phyloP scores from a whole-genome alignment of 2,329 filamentous ascomycete genomes.

The Penicillium crustosum region DNA sequence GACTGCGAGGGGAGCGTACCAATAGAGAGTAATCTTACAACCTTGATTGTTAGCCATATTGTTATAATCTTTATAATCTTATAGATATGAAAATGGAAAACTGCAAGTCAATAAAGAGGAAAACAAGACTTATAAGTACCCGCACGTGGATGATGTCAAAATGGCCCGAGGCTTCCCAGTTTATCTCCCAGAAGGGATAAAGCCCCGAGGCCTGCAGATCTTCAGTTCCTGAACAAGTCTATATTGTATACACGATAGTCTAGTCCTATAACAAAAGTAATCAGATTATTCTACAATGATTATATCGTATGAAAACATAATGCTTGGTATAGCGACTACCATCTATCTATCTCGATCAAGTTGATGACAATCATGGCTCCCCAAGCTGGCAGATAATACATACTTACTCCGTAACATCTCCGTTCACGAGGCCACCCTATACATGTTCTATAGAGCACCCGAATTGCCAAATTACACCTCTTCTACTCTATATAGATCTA shows the following conservation, averaged over 20 bases:
- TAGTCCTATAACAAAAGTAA: neutral
- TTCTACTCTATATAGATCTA: no score
- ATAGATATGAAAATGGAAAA: neutral
- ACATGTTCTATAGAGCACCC: neutral
- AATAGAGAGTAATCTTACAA: slow-evolving; percentile 63
- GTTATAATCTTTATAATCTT: neutral
- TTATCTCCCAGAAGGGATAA: neutral
- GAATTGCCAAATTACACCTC: neutral
- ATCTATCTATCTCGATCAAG: no score
- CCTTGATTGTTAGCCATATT: slow-evolving; percentile 29
- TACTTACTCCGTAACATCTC: neutral
- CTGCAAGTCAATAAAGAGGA: neutral
- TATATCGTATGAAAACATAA: neutral
- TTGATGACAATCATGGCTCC: no score
- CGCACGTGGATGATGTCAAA: slow-evolving; percentile 6
- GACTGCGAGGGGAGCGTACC: slow-evolving; percentile 44
- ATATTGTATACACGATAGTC: no score
- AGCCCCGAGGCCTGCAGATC: neutral
- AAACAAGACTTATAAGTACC: neutral
- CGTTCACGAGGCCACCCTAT: neutral
- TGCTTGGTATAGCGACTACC: neutral
- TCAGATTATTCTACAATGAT: no score
- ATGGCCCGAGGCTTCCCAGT: slow-evolving; percentile 4
- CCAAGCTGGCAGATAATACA: no score
- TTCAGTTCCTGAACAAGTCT: neutral